Evolutionary conservation across 306 rosid species (phyloP).

Genomic region (Luffa acutangula): DNA sequence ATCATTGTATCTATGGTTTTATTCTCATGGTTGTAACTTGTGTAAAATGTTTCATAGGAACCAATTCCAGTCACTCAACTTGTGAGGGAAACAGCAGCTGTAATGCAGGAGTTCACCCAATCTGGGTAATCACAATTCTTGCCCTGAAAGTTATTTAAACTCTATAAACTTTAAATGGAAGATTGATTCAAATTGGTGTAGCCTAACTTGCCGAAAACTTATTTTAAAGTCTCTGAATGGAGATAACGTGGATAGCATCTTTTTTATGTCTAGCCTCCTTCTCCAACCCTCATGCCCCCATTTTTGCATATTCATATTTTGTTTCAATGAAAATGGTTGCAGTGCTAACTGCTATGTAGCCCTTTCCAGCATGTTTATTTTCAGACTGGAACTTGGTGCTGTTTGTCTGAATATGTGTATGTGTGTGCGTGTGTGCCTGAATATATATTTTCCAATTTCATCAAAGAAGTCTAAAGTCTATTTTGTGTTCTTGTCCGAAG

Average conservation of each 20-base stretch:
- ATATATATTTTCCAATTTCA: not conserved
- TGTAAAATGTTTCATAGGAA: slow-evolving; percentile 38
- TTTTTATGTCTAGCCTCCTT: not conserved
- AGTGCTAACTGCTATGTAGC: not conserved
- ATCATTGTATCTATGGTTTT: not conserved
- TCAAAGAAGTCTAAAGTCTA: slow-evolving; percentile 12
- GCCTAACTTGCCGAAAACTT: not conserved
- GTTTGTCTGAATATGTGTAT: not conserved
- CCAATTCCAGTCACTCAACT: slow-evolving; percentile 95
- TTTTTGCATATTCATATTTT: not conserved
- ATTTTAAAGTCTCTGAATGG: slow-evolving; percentile 3
- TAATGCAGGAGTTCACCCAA: slow-evolving; percentile 97
- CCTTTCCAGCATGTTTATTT: not conserved
- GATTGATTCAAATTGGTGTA: not conserved
- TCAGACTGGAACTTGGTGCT: not conserved
- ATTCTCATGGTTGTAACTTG: not conserved
- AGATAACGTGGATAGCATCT: not conserved
- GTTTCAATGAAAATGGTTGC: not conserved
- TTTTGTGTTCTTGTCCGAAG: slow-evolving; percentile 25
- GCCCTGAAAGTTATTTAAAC: not conserved
- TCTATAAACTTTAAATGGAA: not conserved
- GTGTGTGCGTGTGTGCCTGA: not conserved
- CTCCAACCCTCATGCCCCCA: not conserved
- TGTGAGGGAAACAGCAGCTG: slow-evolving; percentile 93
- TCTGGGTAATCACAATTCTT: slow-evolving; percentile 54